phyloP scores from a whole-genome alignment of 371 early-diverging fungal species.

The Saksenaea oblongispora region DNA sequence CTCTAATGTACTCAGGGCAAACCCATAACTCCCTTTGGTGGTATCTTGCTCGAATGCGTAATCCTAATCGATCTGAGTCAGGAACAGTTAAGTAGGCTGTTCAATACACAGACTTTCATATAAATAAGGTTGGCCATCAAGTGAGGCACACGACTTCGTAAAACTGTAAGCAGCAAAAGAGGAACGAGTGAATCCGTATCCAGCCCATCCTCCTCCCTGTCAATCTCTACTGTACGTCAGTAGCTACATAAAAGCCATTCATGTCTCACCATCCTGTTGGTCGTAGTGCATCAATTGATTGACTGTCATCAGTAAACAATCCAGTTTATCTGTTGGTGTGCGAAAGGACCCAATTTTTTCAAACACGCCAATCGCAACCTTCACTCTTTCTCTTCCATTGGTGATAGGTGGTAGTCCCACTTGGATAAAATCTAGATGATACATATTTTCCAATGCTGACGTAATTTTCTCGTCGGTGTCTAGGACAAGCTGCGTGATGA shows the following conservation, averaged over 20 bases:
- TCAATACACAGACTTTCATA: conserved; percentile 36
- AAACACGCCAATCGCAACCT: conserved; percentile 44
- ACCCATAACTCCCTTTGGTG: conserved; percentile 49
- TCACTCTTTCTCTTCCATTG: conserved; percentile 33
- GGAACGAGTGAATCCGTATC: conserved; percentile 56
- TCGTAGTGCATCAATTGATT: conserved; percentile 7
- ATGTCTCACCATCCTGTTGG: conserved; percentile 2
- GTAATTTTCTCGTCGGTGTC: conserved; percentile 39
- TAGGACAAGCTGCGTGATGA: conserved; percentile 44
- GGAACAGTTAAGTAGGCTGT: neutral
- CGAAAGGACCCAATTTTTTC: conserved; percentile 52
- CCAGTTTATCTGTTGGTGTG: conserved; percentile 56
- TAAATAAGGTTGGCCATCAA: conserved; percentile 55
- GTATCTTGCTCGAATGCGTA: conserved; percentile 50
- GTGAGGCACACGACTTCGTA: conserved; percentile 55
- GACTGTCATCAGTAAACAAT: conserved; percentile 44
- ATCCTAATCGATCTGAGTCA: conserved; percentile 25
- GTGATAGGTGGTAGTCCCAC: conserved; percentile 40
- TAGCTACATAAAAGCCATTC: neutral
- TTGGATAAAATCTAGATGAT: conserved; percentile 52
- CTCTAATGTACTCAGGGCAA: conserved; percentile 57
- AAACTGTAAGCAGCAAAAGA: conserved; percentile 48
- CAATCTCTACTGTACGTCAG: neutral
- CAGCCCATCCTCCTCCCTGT: conserved; percentile 2
- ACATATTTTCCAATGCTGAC: conserved; percentile 37